These are phyloP conservation scores for Globisporangium splendens DNA, from an alignment of 352 stramenopile genomes.

Conservation along the genomic window DNA sequence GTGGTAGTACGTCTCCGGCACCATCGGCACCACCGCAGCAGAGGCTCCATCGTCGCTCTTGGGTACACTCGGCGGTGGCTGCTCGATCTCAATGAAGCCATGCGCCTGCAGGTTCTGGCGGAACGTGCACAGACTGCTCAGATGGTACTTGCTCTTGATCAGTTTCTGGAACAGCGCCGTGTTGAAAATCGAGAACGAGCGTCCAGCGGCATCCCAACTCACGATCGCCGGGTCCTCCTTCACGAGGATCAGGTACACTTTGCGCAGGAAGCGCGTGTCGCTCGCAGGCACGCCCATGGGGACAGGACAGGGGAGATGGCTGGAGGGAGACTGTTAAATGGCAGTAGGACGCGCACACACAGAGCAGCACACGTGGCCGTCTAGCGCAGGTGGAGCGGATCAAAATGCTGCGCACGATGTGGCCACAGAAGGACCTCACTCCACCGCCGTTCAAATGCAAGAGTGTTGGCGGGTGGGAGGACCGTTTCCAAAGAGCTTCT, in stretches of 20 bases:
- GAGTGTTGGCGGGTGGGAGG: too few relatives aligned
- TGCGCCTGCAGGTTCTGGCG: conserved; percentile 9
- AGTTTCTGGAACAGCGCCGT: conserved; percentile 7
- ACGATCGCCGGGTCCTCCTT: conserved; percentile 7
- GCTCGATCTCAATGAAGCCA: conserved; percentile 4
- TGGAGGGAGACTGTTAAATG: too few relatives aligned
- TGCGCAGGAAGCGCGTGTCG: conserved; percentile 12
- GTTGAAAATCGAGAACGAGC: conserved; percentile 8
- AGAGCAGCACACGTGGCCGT: too few relatives aligned
- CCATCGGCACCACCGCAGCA: too few relatives aligned
- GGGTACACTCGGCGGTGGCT: neutral
- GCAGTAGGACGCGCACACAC: too few relatives aligned
- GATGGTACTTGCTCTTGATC: conserved; percentile 11
- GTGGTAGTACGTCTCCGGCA: conserved; percentile 3
- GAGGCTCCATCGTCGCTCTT: neutral
- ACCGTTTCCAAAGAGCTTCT: too few relatives aligned
- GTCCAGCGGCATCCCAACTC: conserved; percentile 6
- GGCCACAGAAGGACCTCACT: too few relatives aligned
- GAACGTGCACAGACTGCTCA: conserved; percentile 9
- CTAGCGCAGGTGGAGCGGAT: too few relatives aligned
- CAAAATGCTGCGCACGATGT: too few relatives aligned
- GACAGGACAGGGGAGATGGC: neutral
- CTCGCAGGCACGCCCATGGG: conserved; percentile 4
- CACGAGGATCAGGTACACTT: conserved; percentile 7
- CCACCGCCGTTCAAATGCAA: too few relatives aligned